These are phyloP conservation scores for Aspergillus pseudoglaucus DNA, from an alignment of 2,329 filamentous ascomycete genomes.

Conservation along the genomic window DNA sequence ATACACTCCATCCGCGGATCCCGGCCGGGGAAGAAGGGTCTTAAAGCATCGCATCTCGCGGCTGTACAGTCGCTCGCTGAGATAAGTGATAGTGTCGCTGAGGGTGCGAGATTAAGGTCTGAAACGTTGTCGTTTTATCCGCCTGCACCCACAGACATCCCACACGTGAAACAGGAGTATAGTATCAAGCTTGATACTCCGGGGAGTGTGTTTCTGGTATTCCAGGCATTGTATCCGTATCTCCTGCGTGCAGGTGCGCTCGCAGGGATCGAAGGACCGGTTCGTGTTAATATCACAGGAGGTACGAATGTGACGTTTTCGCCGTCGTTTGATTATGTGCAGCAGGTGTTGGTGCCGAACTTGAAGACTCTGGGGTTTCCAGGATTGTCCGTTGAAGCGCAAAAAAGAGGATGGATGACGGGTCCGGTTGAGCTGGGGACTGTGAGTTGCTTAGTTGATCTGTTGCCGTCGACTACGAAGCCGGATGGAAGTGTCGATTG, in stretches of 20 bases:
- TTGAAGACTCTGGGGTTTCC: constrained; percentile 47
- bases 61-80: constrained; percentile 48
- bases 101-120: constrained; percentile 31
- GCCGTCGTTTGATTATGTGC: constrained; percentile 52
- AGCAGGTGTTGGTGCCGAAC: constrained; percentile 51
- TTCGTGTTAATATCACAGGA: constrained; percentile 45
- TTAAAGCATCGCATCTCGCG: constrained; percentile 54
- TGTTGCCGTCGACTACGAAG: constrained; percentile 20
- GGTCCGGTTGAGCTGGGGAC: constrained; percentile 43
- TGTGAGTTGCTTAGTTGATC: constrained; percentile 44
- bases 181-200: constrained; percentile 42
- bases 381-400: constrained; percentile 35
- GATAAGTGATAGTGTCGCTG: constrained; percentile 40
- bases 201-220: constrained; percentile 50
- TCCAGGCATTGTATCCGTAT: constrained; percentile 56
- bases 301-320: constrained; percentile 54
- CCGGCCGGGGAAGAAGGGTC: constrained; percentile 39
- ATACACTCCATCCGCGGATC: constrained; percentile 52
- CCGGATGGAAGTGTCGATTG: neutral
- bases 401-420: constrained; percentile 49
- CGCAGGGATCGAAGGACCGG: constrained; percentile 6
- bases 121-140: constrained; percentile 29
- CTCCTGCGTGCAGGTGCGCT: constrained; percentile 41
- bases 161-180: constrained; percentile 27
- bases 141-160: neutral